These are phyloP conservation scores for Parasitella parasitica DNA, from an alignment of 371 early-diverging fungal species.

Conservation along the genomic window DNA sequence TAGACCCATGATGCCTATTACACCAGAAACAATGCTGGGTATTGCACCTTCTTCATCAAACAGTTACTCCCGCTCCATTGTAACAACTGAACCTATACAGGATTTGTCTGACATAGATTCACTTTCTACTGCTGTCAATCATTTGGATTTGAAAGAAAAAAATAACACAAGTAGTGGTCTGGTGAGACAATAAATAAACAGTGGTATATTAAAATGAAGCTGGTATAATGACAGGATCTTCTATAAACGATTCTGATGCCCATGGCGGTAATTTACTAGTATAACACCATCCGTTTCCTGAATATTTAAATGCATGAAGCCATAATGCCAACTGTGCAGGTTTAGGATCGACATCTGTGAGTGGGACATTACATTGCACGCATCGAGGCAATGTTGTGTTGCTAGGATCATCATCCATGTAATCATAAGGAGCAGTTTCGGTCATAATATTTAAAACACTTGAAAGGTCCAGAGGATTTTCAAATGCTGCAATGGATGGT, in stretches of 20 bases:
- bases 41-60: constrained; percentile 30
- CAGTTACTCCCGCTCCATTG: constrained; percentile 16
- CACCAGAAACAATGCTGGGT: constrained; percentile 51
- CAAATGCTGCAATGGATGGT: not conserved
- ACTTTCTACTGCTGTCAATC: constrained; percentile 17
- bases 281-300: constrained; percentile 67
- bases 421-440: constrained; percentile 48
- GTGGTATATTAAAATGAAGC: constrained; percentile 8
- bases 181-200: not conserved
- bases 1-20: constrained; percentile 43
- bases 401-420: constrained; percentile 27
- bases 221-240: constrained; percentile 1
- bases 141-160: constrained; percentile 17
- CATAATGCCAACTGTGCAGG: constrained; percentile 74
- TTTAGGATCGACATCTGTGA: constrained; percentile 61
- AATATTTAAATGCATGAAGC: constrained; percentile 83
- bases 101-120: constrained; percentile 7
- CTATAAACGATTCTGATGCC: constrained; percentile 51
- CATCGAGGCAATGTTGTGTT: constrained; percentile 26
- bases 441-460: constrained; percentile 18
- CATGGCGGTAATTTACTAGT: constrained; percentile 72
- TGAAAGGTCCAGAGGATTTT: not conserved
- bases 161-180: not conserved
- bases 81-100: constrained; percentile 1
- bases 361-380: constrained; percentile 49